phyloP scores from a whole-genome alignment of 2,329 filamentous ascomycete species.

The Aspergillus eucalypticola region DNA sequence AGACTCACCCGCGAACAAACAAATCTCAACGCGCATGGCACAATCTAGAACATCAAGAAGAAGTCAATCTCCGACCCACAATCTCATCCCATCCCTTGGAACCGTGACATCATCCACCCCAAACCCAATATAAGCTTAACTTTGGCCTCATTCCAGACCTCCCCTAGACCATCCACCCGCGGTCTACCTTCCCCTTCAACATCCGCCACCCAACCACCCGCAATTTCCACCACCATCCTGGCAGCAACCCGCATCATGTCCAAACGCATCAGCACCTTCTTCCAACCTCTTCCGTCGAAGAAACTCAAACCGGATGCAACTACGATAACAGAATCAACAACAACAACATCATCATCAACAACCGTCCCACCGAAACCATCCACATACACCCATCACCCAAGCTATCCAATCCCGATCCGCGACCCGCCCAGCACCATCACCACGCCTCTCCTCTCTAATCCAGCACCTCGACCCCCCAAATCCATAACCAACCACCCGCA shows the following conservation, averaged over 20 bases:
- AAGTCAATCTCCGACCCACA: not conserved
- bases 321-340: not conserved
- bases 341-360: not conserved
- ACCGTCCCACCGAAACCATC: not conserved
- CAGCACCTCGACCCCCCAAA: constrained; percentile 43
- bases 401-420: constrained; percentile 56
- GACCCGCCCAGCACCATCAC: constrained; percentile 48
- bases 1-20: not conserved
- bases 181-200: not conserved
- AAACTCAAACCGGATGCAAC: constrained; percentile 26
- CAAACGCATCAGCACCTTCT: constrained; percentile 71
- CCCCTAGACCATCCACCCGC: not conserved
- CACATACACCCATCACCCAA: constrained; percentile 45
- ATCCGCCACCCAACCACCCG: not conserved
- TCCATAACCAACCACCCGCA: constrained; percentile 69
- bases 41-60: not conserved
- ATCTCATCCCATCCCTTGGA: not conserved
- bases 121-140: not conserved
- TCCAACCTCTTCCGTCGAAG: constrained; percentile 51
- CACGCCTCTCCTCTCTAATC: constrained; percentile 19
- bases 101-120: not conserved
- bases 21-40: not conserved
- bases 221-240: not conserved
- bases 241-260: constrained; percentile 26
- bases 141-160: not conserved